phyloP scores from a whole-genome alignment of 2,329 filamentous ascomycete genomes.

The Colletotrichum navitas region DNA sequence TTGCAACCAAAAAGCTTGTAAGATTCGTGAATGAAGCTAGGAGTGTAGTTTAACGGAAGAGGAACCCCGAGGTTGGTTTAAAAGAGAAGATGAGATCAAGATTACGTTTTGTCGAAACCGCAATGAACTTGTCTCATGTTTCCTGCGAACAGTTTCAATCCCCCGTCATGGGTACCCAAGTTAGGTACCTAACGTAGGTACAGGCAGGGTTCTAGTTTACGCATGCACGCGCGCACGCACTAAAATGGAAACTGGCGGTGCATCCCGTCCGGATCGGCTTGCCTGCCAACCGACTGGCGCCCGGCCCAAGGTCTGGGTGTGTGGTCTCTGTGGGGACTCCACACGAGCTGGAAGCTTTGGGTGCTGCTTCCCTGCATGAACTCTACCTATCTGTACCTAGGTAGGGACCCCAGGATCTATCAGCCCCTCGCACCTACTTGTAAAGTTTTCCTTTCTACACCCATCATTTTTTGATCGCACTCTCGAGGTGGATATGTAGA shows the following conservation, averaged over 20 bases:
- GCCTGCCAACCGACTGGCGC: constrained; percentile 22
- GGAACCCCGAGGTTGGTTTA: not conserved
- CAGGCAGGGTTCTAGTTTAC: constrained; percentile 24
- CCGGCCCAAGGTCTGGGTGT: constrained; percentile 12
- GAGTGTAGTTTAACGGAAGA: not conserved
- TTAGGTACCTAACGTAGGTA: not conserved
- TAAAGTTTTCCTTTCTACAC: not conserved
- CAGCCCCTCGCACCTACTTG: not conserved
- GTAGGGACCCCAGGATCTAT: not conserved
- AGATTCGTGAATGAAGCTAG: not conserved
- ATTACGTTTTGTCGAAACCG: constrained; percentile 17
- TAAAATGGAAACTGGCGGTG: constrained; percentile 24
- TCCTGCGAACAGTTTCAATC: constrained; percentile 39
- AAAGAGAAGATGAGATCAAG: not conserved
- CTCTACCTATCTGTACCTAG: not conserved
- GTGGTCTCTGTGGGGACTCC: constrained; percentile 31
- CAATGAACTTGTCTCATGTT: constrained; percentile 36
- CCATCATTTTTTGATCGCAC: not conserved
- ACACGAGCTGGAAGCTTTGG: constrained; percentile 35
- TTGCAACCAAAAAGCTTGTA: not conserved
- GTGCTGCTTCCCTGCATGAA: constrained; percentile 38
- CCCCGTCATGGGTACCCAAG: constrained; percentile 23
- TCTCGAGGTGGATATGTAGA: not conserved
- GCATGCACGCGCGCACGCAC: constrained; percentile 22
- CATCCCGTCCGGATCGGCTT: constrained; percentile 28